Evolutionary conservation across 352 stramenopile species (phyloP).

Genomic region (Hyaloperonospora arabidopsidis): DNA sequence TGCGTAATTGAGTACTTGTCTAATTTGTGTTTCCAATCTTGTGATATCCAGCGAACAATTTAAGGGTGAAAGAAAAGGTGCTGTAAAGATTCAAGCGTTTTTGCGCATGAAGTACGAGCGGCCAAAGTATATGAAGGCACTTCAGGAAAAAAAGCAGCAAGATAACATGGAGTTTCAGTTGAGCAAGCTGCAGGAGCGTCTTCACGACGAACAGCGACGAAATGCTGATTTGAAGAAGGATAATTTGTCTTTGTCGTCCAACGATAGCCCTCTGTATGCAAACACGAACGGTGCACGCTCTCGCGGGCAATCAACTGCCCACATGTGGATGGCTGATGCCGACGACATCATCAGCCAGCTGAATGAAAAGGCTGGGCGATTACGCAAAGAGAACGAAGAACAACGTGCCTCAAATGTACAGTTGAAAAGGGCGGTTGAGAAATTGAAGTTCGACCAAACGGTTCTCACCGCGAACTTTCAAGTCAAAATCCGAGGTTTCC

Average conservation of each 20-base stretch:
- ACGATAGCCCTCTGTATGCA: constrained; percentile 35
- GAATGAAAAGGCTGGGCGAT: constrained; percentile 56
- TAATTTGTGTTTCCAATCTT: constrained; percentile 5
- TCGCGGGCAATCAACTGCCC: constrained; percentile 53
- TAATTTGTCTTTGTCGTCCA: constrained; percentile 30
- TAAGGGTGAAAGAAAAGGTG: constrained; percentile 38
- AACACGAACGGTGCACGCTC: constrained; percentile 37
- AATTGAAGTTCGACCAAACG: constrained; percentile 72
- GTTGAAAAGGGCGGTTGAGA: constrained; percentile 64
- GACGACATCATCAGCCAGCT: constrained; percentile 77
- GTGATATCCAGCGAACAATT: constrained; percentile 41
- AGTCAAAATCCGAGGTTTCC: constrained; percentile 75
- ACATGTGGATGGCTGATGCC: constrained; percentile 81
- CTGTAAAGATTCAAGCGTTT: constrained; percentile 53
- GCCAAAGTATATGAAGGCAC: constrained; percentile 43
- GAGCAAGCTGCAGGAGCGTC: constrained; percentile 45
- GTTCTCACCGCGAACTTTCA: constrained; percentile 65
- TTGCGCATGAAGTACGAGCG: constrained; percentile 55
- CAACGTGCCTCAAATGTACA: constrained; percentile 36
- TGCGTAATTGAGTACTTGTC: not conserved
- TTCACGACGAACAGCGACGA: constrained; percentile 53
- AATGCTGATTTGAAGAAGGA: constrained; percentile 53
- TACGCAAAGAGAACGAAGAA: constrained; percentile 76
- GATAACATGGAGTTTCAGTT: constrained; percentile 53
- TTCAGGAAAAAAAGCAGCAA: constrained; percentile 51